These are phyloP conservation scores for Oxyria digyna DNA, from an alignment of 148 eudicot genomes.

Conservation along the genomic window DNA sequence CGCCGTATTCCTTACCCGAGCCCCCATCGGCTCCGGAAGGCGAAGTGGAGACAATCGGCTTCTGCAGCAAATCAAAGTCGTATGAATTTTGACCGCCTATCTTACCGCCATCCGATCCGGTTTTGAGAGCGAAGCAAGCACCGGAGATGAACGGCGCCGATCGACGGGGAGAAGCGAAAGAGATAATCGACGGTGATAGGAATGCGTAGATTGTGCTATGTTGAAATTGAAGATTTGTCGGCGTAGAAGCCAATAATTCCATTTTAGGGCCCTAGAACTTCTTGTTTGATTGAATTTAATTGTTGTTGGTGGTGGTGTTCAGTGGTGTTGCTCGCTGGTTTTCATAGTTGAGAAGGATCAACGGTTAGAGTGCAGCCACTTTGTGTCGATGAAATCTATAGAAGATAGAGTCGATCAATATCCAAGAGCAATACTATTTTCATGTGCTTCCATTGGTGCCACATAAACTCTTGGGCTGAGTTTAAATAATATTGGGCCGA, in stretches of 20 bases:
- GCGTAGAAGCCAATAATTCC: constrained; percentile 5
- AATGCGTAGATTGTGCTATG: constrained; percentile 14
- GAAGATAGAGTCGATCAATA: background rate
- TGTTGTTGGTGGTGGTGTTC: background rate
- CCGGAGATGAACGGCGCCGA: background rate
- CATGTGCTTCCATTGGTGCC: background rate
- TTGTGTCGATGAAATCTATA: background rate
- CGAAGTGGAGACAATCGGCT: constrained; percentile 30
- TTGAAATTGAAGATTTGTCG: background rate
- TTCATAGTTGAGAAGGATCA: background rate
- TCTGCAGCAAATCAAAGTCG: constrained; percentile 41
- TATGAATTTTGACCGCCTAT: constrained; percentile 19
- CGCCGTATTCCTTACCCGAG: constrained; percentile 3
- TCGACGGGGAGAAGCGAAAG: constrained; percentile 13
- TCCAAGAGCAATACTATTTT: background rate
- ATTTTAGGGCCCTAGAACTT: background rate
- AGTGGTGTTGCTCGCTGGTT: background rate
- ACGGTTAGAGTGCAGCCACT: background rate
- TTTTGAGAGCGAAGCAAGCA: constrained; percentile 18
- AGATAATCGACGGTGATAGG: constrained; percentile 18
- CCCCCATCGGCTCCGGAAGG: constrained; percentile 11
- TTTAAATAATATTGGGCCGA: background rate
- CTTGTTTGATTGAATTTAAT: background rate
- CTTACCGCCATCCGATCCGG: constrained; percentile 13
- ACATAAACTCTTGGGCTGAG: background rate